Base-by-base conservation (phyloP, 345 rosid genomes). In the Lepidium aucheri region DNA sequence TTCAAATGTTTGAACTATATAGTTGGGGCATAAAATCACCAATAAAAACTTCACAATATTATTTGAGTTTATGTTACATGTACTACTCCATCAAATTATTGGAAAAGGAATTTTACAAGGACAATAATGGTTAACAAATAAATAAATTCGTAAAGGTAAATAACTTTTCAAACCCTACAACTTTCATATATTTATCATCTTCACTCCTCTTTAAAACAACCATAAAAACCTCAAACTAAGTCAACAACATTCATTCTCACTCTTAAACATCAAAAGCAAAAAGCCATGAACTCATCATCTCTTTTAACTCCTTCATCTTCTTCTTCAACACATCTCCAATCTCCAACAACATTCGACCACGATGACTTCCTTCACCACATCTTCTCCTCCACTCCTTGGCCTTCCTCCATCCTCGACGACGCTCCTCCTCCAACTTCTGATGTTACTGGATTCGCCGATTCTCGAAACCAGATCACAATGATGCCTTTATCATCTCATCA, bases 291-390 rank as follows among this genome's bases (percentile, higher is more conserved):
- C 14, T 63, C 63, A 9, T 63, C 63, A 9, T 71, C 70, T 50
- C 60, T 63, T 2, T 0, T 72, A 57, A 72, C 70, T 5, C 71
- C 70, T 32, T 63, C 75, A 0, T 71, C 75, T 17, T 63, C 75
- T 39, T 49, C 76, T 40, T 71, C 75, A n/a, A 39, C 70, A 3
- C 76, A 63, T 49, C 65, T 72, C 14, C 75, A 71, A 7, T 55
- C 75, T 38, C 69, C 69, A 3, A 41, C 75, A 7, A 71, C 58
- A 6, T 71, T 71, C 33, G 76, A 72, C 53, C 81, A 80, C 49
- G 95, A 88, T 58, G 98, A 86, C 65, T 89, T 91, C 78, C 85
- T 89, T 9, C 87, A 85, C 14, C 92, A 89, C 68, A 84, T 89
- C 83, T 82, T 87, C 59, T 86, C 97, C 44, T 47, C 84, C 32